A percentile compares a stretch with the other conserved stretches of the same genome.
These are phyloP conservation scores for Conoideocrella luteorostrata DNA, from an alignment of 2,329 filamentous ascomycete species.

Conservation along the genomic window DNA sequence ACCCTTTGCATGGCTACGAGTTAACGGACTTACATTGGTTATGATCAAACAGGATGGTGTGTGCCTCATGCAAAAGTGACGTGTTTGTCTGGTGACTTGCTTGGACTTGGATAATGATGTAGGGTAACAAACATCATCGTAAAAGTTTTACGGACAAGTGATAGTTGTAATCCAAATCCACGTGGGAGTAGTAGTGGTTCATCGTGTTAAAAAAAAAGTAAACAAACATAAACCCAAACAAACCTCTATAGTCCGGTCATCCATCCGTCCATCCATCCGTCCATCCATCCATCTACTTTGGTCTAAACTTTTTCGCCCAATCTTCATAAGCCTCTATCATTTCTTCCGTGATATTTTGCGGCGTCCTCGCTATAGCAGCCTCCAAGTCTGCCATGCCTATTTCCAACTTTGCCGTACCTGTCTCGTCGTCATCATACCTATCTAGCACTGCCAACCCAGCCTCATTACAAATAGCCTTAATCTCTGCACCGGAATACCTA, in stretches of 20 bases:
- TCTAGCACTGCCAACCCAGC: constrained; percentile 38
- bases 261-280: too few species aligned
- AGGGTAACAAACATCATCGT: too few species aligned
- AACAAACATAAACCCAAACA: not conserved
- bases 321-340: constrained; percentile 53
- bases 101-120: too few species aligned
- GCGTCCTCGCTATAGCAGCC: constrained; percentile 37
- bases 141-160: too few species aligned
- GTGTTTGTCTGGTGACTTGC: too few species aligned
- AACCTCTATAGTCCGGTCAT: too few species aligned
- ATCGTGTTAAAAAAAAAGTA: constrained; percentile 11
- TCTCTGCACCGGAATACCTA: constrained; percentile 81
- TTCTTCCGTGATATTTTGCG: constrained; percentile 51
- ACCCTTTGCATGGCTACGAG: constrained; percentile 2
- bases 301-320: constrained; percentile 41
- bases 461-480: constrained; percentile 48
- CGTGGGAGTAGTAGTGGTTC: too few species aligned
- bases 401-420: constrained; percentile 21
- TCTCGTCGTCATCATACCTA: constrained; percentile 23
- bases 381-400: constrained; percentile 38
- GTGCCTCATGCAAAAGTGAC: too few species aligned
- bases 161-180: too few species aligned
- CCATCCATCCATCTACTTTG: constrained; percentile 4
- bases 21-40: constrained; percentile 3
- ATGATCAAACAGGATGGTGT: not conserved